phyloP scores from a whole-genome alignment of 2,329 filamentous ascomycete genomes.

The Fusarium nurragi region DNA sequence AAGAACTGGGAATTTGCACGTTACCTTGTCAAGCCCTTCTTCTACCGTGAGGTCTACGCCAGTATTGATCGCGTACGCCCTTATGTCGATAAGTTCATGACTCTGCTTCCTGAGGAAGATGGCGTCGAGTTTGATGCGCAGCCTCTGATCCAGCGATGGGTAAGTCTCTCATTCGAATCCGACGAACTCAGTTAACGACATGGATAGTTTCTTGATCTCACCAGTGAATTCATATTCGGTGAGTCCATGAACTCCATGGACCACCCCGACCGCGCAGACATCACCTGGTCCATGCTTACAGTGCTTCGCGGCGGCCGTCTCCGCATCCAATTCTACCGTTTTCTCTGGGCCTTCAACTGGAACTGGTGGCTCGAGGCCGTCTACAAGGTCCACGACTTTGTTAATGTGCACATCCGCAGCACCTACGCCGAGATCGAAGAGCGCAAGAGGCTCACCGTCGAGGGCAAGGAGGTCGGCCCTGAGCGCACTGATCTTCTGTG shows the following conservation, averaged over 20 bases:
- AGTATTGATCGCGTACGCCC: background rate
- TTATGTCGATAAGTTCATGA: background rate
- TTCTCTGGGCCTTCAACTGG: constrained; percentile 10
- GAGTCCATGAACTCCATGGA: background rate
- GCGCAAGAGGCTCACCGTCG: background rate
- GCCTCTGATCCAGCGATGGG: constrained; percentile 1
- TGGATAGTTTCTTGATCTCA: background rate
- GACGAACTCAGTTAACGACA: background rate
- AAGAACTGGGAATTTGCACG: constrained; percentile 7
- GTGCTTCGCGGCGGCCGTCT: constrained; percentile 1
- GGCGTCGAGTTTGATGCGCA: background rate
- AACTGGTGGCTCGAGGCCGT: constrained; percentile 10
- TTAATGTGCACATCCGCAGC: constrained; percentile 9
- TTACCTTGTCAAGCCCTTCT: constrained; percentile 5
- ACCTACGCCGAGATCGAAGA: constrained; percentile 10
- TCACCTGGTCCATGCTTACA: background rate
- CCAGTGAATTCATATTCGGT: background rate
- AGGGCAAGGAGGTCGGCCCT: constrained; percentile 4
- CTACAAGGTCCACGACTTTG: constrained; percentile 2
- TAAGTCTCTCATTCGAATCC: background rate
- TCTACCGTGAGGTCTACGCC: constrained; percentile 7
- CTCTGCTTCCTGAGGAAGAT: background rate
- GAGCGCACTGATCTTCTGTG: constrained; percentile 6
- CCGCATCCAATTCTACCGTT: background rate
- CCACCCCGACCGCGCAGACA: background rate